Evolutionary conservation across 192 early-diverging fungal genomes (phyloP).

Genomic region (Podila horticola): DNA sequence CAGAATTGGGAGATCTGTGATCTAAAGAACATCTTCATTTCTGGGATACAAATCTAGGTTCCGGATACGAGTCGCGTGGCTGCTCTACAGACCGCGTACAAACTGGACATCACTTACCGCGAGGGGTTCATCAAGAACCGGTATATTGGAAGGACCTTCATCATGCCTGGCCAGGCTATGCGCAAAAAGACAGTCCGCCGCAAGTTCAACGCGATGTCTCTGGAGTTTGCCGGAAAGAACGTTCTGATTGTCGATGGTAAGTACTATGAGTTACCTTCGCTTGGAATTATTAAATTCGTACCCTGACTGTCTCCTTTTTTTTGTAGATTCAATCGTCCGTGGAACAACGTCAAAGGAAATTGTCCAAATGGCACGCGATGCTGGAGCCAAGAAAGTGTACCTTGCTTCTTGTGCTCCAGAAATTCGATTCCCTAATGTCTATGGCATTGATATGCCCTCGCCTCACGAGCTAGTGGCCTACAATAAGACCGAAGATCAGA

Average conservation of each 20-base stretch:
- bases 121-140: conserved; percentile 99
- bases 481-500: conserved; percentile 79
- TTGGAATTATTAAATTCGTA: too few species aligned
- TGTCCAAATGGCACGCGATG: conserved; percentile 98
- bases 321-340: conserved; percentile 95
- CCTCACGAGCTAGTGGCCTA: conserved; percentile 91
- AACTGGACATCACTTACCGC: conserved; percentile 90
- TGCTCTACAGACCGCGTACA: conserved; percentile 91
- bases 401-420: conserved; percentile 98
- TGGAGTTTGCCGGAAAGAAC: conserved; percentile 96
- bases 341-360: conserved; percentile 99
- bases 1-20: not conserved
- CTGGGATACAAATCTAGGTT: conserved; percentile 56
- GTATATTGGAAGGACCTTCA: conserved; percentile 99
- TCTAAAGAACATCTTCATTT: not conserved
- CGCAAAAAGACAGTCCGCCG: conserved; percentile 91
- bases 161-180: conserved; percentile 98
- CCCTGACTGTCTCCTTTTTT: not conserved
- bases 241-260: conserved; percentile 97
- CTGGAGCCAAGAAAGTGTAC: conserved; percentile 98
- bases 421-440: conserved; percentile 98
- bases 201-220: conserved; percentile 98
- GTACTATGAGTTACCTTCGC: not conserved
- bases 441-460: conserved; percentile 99
- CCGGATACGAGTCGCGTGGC: conserved; percentile 97